Base-by-base conservation (phyloP, 1,284 basidiomycete genomes). In the Heliocybe sulcata region DNA sequence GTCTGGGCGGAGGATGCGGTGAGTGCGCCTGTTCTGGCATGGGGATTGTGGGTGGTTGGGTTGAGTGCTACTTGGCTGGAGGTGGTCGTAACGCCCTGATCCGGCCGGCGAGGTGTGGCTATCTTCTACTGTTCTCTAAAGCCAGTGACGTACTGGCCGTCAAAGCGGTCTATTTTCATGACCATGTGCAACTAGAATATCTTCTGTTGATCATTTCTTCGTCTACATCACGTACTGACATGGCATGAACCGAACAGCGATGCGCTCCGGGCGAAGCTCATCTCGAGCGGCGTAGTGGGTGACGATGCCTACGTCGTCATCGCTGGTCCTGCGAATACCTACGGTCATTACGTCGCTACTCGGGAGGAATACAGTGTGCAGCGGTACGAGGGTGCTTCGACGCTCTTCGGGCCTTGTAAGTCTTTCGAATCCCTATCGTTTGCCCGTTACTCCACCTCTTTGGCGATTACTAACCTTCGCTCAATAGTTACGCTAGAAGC, bases 311-410 rank as follows among this genome's bases (percentile, higher is more conserved):
- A 88, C 60, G 84, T 91, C 55, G 86, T 90, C 48, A 70, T 89
- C 54, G 83, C 85, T 19, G 90, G 90, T 4, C 90, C 90, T 16
- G 88, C 87, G 0, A 91, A 91, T 60, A 88, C 87, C 10, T 92
- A 92, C 62, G 80, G 73, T 0, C 88, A 90, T 68, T 92, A 91
- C 64, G 75, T 91, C 53, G 73, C 85, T 1, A 92, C 90, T 19
- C 73, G 74, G 4, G 88, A 92, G 65, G 89, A 92, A 66, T 91
- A 90, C 66, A 69, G 73, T 14, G 73, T 88, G 2, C 90, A 92
- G 68, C 76, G 90, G 51, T 92, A 92, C 61, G 90, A 92, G 69
- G 90, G 90, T 33, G 86, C 87, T 0, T 90, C 87, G 42, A 92
- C 89, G 9, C 76, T 92, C 42, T 92, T 83, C 65, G 90, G 90